Conservation (phyloP, 805 yeast species). For the Candida sphagnicola region DNA sequence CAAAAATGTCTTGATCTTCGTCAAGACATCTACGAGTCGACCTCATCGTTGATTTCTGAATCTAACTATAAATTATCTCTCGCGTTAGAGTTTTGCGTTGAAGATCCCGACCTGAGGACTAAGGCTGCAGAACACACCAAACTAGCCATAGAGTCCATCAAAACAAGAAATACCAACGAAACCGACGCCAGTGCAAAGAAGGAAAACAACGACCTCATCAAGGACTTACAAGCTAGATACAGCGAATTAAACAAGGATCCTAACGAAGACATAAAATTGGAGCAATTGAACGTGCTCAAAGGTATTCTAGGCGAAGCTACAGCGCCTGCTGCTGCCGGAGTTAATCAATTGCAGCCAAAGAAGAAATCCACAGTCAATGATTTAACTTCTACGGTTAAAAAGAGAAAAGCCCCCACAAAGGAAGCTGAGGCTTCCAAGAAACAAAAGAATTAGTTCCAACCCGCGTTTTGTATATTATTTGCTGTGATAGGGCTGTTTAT, state of each 20-base stretch:
- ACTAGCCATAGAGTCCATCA: slow-evolving; percentile 45
- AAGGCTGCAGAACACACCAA: slow-evolving; percentile 54
- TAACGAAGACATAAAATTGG: slow-evolving; percentile 42
- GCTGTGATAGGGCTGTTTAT: neutral
- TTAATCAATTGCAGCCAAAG: slow-evolving; percentile 44
- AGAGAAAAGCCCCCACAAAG: slow-evolving; percentile 33
- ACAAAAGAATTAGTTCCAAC: neutral
- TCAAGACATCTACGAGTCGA: slow-evolving; percentile 44
- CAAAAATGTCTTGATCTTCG: slow-evolving; percentile 53
- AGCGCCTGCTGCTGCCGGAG: slow-evolving; percentile 18
- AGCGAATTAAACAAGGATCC: slow-evolving; percentile 54
- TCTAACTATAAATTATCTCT: slow-evolving; percentile 77
- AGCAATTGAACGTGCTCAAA: slow-evolving; percentile 50
- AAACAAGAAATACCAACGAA: slow-evolving; percentile 37
- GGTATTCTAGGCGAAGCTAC: slow-evolving; percentile 52
- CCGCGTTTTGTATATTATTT: neutral
- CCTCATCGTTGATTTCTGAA: slow-evolving; percentile 65
- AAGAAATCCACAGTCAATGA: slow-evolving; percentile 47
- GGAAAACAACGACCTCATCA: slow-evolving; percentile 45
- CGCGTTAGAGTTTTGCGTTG: slow-evolving; percentile 70
- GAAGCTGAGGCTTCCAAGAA: slow-evolving; percentile 5
- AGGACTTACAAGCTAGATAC: slow-evolving; percentile 53
- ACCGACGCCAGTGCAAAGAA: slow-evolving; percentile 36
- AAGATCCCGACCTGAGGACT: slow-evolving; percentile 41
- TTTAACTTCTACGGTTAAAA: slow-evolving; percentile 59